Base-by-base conservation (phyloP, 495 filamentous ascomycete genomes). In the Hypoxylon rickii region DNA sequence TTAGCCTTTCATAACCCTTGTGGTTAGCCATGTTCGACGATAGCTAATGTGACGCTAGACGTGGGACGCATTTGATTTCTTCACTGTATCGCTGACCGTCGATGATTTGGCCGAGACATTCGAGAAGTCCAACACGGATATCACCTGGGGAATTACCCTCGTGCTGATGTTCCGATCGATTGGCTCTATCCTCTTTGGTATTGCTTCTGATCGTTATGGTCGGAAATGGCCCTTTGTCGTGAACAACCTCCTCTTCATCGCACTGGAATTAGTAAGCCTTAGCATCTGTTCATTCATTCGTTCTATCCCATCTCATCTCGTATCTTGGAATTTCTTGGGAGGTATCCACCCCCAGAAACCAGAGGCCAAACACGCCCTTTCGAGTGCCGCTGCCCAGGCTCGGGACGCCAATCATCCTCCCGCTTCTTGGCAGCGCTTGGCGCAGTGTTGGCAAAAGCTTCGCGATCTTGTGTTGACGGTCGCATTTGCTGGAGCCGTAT, bases 21-120 rank as follows among this genome's bases (percentile, higher is more conserved):
- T 31, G 51, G 21, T 43, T 56, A 42, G 51, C 39, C 10, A 3
- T n/a, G 32, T 29, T 29, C 13, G 32, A 34, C 5, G 10, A 34
- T 34, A 5, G 24, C 5, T 29, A 5, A 10, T 29, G 15, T 41
- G 26, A 16, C 7, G 38, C 21, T 68, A 83, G 83, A 83, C 85
- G 0, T 93, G 89, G 88, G 90, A 96, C 68, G 83, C 90, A 11
- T 92, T 94, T 55, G 90, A 96, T 66, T 96, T 96, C 77, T 96
- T 96, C 76, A 92, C 89, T 55, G 89, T 94, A 61, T 89, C 86
- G 5, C 69, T 96, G 48, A 91, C 89, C 0, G 83, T 90, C 16
- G 70, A 72, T 3, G 71, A 90, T 22, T 77, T 96, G 20, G 85
- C 89, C 19, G 70, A 83, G 58, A 69, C 73, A 1, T 96, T 94